phyloP scores from a whole-genome alignment of 2,329 filamentous ascomycete genomes.

The Calonectria pauciramosa region DNA sequence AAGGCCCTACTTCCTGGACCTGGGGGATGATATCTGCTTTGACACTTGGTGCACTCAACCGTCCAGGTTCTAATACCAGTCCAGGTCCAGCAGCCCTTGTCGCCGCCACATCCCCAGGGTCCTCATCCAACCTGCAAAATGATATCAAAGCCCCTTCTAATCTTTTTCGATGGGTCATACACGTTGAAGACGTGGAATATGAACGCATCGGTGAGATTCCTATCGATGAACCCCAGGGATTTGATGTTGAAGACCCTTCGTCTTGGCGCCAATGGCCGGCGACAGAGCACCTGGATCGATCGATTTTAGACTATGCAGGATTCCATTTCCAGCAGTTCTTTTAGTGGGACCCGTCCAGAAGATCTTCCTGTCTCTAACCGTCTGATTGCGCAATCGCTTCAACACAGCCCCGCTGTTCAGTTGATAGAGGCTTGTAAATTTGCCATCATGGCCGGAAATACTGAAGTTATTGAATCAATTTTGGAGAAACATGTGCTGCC shows the following conservation, averaged over 20 bases:
- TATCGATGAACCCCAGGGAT: not conserved
- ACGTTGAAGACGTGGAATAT: not conserved
- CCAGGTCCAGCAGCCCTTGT: not conserved
- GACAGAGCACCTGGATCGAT: too few relatives aligned
- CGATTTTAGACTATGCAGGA: not conserved
- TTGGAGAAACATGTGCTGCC: fast-evolving
- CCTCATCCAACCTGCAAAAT: not conserved
- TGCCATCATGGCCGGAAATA: not conserved
- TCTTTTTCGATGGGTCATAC: conserved; percentile 8
- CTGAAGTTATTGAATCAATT: not conserved
- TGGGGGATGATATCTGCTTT: not conserved
- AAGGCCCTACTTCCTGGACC: conserved; percentile 2
- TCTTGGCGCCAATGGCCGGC: not conserved
- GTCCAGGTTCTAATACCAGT: not conserved
- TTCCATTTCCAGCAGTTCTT: not conserved
- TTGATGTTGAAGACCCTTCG: not conserved
- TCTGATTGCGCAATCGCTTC: not conserved
- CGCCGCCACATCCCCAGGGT: not conserved
- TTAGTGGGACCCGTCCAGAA: not conserved
- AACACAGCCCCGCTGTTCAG: not conserved
- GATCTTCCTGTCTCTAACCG: not conserved
- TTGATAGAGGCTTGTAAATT: not conserved
- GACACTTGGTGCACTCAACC: not conserved
- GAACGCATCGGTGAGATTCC: not conserved
- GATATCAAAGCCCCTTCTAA: not conserved